A percentile compares a stretch with the other conserved stretches of the same genome.
phyloP scores from a whole-genome alignment of 371 early-diverging fungal genomes.

The Caulochytrium protostelioides region DNA sequence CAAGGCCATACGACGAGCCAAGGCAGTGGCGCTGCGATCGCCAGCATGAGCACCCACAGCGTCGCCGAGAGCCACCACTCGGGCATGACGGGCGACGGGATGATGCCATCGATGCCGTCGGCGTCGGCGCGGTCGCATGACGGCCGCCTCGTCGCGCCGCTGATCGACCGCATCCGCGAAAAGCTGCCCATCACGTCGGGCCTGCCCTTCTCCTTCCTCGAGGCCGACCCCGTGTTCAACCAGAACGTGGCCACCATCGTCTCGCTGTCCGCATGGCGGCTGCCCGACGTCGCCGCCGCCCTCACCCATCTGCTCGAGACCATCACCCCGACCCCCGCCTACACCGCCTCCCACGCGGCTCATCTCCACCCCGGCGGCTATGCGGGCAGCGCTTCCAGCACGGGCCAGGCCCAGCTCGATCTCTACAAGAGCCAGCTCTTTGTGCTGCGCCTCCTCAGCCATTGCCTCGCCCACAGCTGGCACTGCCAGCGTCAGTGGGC shows the following conservation, averaged over 20 bases:
- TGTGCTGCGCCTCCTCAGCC: constrained; percentile 40
- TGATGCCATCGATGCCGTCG: no score
- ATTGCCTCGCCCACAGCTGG: constrained; percentile 53
- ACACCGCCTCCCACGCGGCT: neutral
- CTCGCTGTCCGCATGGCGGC: constrained; percentile 10
- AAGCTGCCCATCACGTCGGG: constrained; percentile 15
- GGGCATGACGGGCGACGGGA: no score
- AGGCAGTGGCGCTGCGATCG: no score
- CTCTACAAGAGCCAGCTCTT: constrained; percentile 49
- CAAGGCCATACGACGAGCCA: no score
- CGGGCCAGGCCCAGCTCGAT: constrained; percentile 27
- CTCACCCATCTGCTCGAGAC: constrained; percentile 10
- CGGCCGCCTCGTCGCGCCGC: no score
- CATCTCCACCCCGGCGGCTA: no score
- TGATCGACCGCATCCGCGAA: no score
- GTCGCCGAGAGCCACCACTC: no score
- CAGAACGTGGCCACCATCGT: constrained; percentile 9
- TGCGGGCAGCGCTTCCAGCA: constrained; percentile 1
- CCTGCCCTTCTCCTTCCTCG: constrained; percentile 6
- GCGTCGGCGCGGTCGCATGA: no score
- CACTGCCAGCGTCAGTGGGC: constrained; percentile 29
- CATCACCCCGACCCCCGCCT: neutral
- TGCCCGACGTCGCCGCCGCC: constrained; percentile 11
- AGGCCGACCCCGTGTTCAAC: constrained; percentile 10
- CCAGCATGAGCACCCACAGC: no score